Base-by-base conservation (phyloP, 192 early-diverging fungal species). In the Coemansia aciculifera region DNA sequence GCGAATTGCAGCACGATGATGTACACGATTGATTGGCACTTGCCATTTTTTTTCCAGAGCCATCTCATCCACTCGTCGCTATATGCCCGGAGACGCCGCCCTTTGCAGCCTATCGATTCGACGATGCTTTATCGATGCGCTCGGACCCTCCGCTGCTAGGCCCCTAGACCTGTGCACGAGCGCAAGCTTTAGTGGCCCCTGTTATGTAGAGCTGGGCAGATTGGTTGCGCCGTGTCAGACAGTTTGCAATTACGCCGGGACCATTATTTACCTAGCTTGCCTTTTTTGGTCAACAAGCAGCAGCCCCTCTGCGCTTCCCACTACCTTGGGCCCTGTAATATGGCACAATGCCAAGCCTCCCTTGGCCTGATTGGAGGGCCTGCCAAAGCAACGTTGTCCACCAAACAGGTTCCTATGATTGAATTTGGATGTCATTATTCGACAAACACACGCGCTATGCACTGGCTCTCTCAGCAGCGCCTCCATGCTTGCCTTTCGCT, bases 341-440 rank as follows among this genome's bases (percentile, higher is more conserved):
- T 57, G 29, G 54, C 54, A 2, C 49, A 23, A 12, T 11, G 49
- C 49, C 54, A 57, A 57, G 54, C 54, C 54, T 57, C 54, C 29
- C 31, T 42, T 29, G 23, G 49, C 46, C 46, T 48, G 19, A 19
- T 43, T 43, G n/a, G 44, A 48, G 44, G 8, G 13, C 40, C 40
- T 42, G 40, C 15, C 19, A 21, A 23, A 52, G 23, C 29, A 17
- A 23, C 54, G 54, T 49, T 12, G 54, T 17, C 15, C 29, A 5
- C 27, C 24, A 54, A 54, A 27, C 51, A 54, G 51, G 51, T 27
- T 54, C 51, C 15, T 24, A 9, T 29, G 17, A 48, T 15, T 19
- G n/a, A 17, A 5, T 48, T 44, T 48, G 46, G 46, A 0, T 32
- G 29, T 2, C 54, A 57, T 32, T 57, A 57, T 32, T 32, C 29